A percentile compares a stretch with the other conserved stretches of the same genome.
These are phyloP conservation scores for Daldinia concentrica DNA, from an alignment of 495 filamentous ascomycete genomes.

Conservation along the genomic window DNA sequence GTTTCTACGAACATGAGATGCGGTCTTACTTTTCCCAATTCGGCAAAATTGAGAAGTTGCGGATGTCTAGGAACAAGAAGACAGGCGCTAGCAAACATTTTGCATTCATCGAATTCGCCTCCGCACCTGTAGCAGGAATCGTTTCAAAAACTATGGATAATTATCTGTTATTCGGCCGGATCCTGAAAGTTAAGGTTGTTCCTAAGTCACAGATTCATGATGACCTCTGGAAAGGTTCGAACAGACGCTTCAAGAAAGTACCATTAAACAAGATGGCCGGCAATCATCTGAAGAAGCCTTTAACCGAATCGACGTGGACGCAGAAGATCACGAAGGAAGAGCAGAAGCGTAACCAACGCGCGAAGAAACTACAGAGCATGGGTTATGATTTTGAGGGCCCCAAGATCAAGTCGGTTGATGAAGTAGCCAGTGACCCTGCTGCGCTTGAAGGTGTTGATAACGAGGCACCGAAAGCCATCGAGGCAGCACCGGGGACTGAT, in stretches of 20 bases:
- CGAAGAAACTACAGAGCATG: constrained; percentile 77
- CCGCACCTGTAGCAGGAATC: constrained; percentile 80
- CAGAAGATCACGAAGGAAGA: constrained; percentile 75
- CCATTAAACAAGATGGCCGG: constrained; percentile 87
- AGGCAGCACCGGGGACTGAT: constrained; percentile 36
- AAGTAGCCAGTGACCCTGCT: constrained; percentile 33
- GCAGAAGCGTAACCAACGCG: constrained; percentile 69
- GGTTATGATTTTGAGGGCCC: constrained; percentile 88
- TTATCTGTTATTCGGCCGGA: constrained; percentile 93
- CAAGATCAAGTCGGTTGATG: constrained; percentile 70
- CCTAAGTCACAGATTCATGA: constrained; percentile 79
- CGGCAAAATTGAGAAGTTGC: constrained; percentile 78
- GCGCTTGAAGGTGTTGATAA: constrained; percentile 47
- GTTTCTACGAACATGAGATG: constrained; percentile 98
- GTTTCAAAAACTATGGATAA: constrained; percentile 96
- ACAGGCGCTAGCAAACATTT: constrained; percentile 91
- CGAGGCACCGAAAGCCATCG: constrained; percentile 51
- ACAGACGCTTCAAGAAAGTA: constrained; percentile 84
- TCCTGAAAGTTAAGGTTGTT: constrained; percentile 84
- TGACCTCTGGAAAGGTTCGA: constrained; percentile 85
- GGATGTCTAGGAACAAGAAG: constrained; percentile 88
- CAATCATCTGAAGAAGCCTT: constrained; percentile 72
- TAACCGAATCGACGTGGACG: constrained; percentile 78
- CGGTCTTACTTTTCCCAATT: constrained; percentile 95
- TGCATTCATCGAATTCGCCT: constrained; percentile 90